Percentiles rank a stretch among this genome's conserved stretches.
phyloP scores from a whole-genome alignment of 2,329 filamentous ascomycete species.

The Alternaria novae-zelandiae region DNA sequence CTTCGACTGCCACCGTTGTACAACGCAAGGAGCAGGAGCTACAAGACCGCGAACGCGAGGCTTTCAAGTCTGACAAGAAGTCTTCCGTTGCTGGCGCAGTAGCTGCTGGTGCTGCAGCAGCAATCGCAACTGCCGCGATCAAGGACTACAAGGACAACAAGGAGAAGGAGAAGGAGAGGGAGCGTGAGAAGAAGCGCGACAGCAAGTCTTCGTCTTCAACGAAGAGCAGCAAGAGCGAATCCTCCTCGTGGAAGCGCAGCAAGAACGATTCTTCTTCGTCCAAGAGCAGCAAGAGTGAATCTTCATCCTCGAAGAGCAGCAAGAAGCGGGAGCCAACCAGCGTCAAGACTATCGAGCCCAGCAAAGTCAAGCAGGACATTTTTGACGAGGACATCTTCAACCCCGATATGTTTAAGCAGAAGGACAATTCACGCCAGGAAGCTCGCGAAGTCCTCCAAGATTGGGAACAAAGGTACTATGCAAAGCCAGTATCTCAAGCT shows the following conservation, averaged over 20 bases:
- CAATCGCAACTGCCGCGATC: constrained; percentile 41
- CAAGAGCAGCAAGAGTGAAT: neutral
- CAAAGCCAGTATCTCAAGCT: constrained; percentile 49
- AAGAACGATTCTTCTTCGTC: constrained; percentile 25
- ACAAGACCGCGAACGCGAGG: constrained; percentile 41
- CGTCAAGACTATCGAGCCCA: constrained; percentile 47
- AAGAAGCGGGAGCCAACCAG: constrained; percentile 37
- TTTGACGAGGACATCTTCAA: constrained; percentile 56
- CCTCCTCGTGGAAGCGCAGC: constrained; percentile 10
- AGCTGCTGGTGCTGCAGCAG: constrained; percentile 42
- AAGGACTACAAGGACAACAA: constrained; percentile 34
- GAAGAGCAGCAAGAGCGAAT: constrained; percentile 21
- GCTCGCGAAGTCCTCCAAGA: constrained; percentile 53
- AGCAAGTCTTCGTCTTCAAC: constrained; percentile 12
- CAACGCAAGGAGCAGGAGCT: constrained; percentile 45
- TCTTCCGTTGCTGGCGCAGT: constrained; percentile 45
- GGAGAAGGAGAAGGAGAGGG: constrained; percentile 18
- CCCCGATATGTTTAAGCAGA: constrained; percentile 52
- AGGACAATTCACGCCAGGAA: constrained; percentile 31
- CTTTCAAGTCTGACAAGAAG: constrained; percentile 47
- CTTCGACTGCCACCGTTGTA: constrained; percentile 40
- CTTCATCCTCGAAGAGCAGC: constrained; percentile 5
- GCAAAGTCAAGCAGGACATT: constrained; percentile 41
- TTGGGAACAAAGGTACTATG: constrained; percentile 51
- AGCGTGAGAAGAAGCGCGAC: constrained; percentile 15